Evolutionary conservation across 2,329 filamentous ascomycete genomes (phyloP), one percentile per base, ranked within the genome.

Genomic region (Fusarium verticillioides): DNA sequence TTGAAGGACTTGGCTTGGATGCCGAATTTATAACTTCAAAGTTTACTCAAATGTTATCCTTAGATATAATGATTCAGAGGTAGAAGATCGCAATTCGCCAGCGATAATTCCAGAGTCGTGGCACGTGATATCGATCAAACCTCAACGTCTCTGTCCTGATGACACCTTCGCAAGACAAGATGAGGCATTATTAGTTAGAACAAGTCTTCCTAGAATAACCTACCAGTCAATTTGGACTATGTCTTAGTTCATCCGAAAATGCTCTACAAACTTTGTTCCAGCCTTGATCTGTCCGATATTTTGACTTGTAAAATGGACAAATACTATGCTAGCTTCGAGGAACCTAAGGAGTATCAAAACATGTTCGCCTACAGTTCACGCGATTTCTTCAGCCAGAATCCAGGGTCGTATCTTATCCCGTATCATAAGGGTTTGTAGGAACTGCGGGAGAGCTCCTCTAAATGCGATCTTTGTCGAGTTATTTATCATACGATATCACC

Each of bases 101-200:
- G 11, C 49, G 21, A 28, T 37, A 21, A 53, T 21, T 28, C 23
- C n/a, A 21, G 3, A 21, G 9, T 34, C 39, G 0, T 57, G 0
- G 53, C 53, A 57, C 53, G 53, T 46, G 53, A 46, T 26, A 16
- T 2, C 3, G 4, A 44, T 57, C 5, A 32, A 32, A 9, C 36
- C 19, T 9, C 18, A 23, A 26, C 10, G 18, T 11, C 1, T 12
- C 18, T 21, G 18, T 2, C 23, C 11, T 37, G 2, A 37, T 18
- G 6, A 26, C n/a, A 26, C 4, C n/a, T 19, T 52, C 16, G 7
- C n/a, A 26, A 36, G 5, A 52, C 7, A 52, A 19, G 6, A 18
- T 18, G 10, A 23, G 30, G 11, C 16, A 53, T 12, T 21, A 3
- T 9, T 19, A 36, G 32, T 47, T 30, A 1, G 12, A 19, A 26